Conservation (phyloP, 768 basidiomycete species). For the Neoboletus brunneissimus region DNA sequence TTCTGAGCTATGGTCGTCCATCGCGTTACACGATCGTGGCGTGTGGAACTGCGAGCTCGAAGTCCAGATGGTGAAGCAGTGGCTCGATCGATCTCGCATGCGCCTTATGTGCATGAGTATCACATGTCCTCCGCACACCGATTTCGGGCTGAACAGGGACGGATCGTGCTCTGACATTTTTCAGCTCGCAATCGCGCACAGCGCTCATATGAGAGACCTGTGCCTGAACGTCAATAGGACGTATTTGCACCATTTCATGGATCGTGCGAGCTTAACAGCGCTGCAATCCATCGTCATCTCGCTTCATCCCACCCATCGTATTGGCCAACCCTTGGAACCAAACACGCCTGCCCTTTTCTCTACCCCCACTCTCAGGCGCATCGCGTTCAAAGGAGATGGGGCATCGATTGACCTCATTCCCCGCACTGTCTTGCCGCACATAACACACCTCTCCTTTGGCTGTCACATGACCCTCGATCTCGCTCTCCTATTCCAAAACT, state of each 20-base stretch:
- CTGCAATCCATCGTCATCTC: conserved; percentile 18
- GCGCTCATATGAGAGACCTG: conserved; percentile 16
- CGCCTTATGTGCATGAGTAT: conserved; percentile 27
- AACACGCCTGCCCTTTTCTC: neutral
- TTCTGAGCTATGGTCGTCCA: conserved; percentile 33
- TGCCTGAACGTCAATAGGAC: conserved; percentile 13
- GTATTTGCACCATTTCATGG: conserved; percentile 24
- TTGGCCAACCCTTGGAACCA: conserved; percentile 1
- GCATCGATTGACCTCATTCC: conserved; percentile 17
- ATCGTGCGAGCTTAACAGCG: conserved; percentile 3
- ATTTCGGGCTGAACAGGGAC: conserved; percentile 12
- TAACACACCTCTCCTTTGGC: conserved; percentile 26
- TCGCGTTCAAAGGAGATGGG: conserved; percentile 16
- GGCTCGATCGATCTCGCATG: conserved; percentile 20
- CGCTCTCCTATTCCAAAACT: conserved; percentile 18
- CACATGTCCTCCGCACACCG: conserved; percentile 14
- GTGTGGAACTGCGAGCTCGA: conserved; percentile 29
- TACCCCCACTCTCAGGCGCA: conserved; percentile 16
- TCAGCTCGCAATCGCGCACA: conserved; percentile 21
- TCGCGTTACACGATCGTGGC: conserved; percentile 28
- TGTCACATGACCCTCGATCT: conserved; percentile 20
- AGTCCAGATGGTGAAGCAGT: conserved; percentile 23
- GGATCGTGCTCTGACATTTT: conserved; percentile 17
- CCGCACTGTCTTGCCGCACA: conserved; percentile 10
- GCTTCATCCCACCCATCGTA: conserved; percentile 9